phyloP scores from a whole-genome alignment of 768 basidiomycete genomes.

The Galerina marginata region DNA sequence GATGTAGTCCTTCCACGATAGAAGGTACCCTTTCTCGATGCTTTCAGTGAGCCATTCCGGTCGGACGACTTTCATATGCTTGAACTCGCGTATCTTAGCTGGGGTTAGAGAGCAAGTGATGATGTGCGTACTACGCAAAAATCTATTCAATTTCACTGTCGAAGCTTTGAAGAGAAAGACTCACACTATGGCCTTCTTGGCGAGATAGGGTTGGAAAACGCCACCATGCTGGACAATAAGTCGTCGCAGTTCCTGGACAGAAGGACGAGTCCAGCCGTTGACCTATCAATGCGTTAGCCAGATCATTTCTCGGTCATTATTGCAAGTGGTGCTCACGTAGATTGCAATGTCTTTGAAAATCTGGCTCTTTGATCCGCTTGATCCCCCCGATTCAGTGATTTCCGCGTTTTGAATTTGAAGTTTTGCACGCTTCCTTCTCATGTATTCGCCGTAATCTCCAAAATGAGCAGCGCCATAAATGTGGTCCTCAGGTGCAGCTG shows the following conservation, averaged over 20 bases:
- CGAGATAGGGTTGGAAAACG: constrained; percentile 81
- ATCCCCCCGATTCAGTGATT: constrained; percentile 28
- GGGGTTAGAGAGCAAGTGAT: constrained; percentile 91
- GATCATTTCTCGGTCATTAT: neutral
- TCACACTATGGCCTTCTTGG: constrained; percentile 75
- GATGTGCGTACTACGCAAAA: constrained; percentile 75
- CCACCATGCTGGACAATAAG: constrained; percentile 87
- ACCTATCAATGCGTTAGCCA: constrained; percentile 52
- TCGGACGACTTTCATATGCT: constrained; percentile 86
- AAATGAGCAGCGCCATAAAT: constrained; percentile 82
- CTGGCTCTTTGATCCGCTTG: constrained; percentile 33
- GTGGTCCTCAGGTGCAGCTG: constrained; percentile 32
- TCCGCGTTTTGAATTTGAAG: constrained; percentile 78
- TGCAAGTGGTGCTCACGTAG: constrained; percentile 64
- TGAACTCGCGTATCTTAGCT: constrained; percentile 87
- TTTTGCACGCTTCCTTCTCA: constrained; percentile 90
- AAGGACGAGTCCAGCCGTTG: constrained; percentile 89
- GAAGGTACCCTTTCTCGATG: constrained; percentile 62
- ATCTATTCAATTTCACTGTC: too few relatives aligned
- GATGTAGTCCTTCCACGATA: constrained; percentile 82
- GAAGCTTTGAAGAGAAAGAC: constrained; percentile 28
- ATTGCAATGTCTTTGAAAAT: constrained; percentile 81
- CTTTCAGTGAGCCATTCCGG: constrained; percentile 92
- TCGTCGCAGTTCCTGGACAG: constrained; percentile 81
- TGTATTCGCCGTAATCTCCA: constrained; percentile 87